Base-by-base conservation (phyloP, 768 basidiomycete genomes). In the Psilocybe cubensis region DNA sequence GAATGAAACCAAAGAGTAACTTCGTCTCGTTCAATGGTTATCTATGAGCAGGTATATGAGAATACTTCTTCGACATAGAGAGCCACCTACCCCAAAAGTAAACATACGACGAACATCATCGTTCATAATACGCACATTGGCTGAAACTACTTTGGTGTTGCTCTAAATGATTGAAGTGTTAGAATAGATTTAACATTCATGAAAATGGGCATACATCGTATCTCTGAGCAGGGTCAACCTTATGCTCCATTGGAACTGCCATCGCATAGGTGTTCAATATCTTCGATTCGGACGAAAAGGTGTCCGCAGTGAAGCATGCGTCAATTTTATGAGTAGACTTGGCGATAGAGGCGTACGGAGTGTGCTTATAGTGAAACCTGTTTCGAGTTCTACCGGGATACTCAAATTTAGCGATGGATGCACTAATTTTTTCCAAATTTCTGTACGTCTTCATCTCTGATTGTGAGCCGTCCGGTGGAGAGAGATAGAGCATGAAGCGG, bases 41-140 rank as follows among this genome's bases (percentile, higher is more conserved):
- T 17, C 47, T 49, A 10, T 5, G 23, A 29, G 17, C 25, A 17
- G 4, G 4, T 14, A 9, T 31, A n/a, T 29, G 20, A 33, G 20
- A 10, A 5, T 9, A 31, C 10, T 14, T 5, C 4, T 18, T n/a
- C 20, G 33, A 49, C 18, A 31, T n/a, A 14, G 27, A 27, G 25
- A 21, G 33, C 11, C 35, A 48, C 35, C 3, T 27, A 51, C 56
- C n/a, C 56, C 56, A 17, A 50, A 50, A 31, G 38, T 29, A 31
- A 31, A 38, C 35, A 38, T 38, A 38, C 35, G 35, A 5, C 35
- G 35, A n/a, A 38, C 35, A 17, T 38, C 35, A 38, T 38, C 35
- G 14, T 38, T 38, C 35, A 38, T 38, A n/a, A 38, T 38, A 5
- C 18, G 35, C 12, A 38, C 35, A 38, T 38, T 38, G 4, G 35